Conservation (phyloP, 2,329 filamentous ascomycete species). For the Berkeleyomyces basicola region DNA sequence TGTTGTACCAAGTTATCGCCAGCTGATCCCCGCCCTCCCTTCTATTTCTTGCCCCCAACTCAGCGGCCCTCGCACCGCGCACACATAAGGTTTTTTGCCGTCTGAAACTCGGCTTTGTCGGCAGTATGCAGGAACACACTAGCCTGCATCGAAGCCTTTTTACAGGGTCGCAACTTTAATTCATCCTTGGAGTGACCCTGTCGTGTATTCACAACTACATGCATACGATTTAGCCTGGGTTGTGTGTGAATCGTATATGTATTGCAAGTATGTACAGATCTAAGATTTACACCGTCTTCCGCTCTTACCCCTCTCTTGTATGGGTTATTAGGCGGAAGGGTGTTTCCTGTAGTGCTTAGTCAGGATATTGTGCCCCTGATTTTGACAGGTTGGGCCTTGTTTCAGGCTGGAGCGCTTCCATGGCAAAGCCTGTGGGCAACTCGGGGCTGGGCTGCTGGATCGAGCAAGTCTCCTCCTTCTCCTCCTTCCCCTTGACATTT, state of each 20-base stretch:
- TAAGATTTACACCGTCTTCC: no score
- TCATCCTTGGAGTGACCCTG: background rate
- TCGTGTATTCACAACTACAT: no score
- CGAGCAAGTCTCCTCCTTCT: background rate
- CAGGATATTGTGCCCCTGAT: no score
- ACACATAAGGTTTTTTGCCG: background rate
- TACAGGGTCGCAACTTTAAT: background rate
- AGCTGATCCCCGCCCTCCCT: background rate
- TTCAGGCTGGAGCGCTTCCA: background rate
- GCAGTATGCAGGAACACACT: background rate
- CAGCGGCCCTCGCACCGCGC: no score
- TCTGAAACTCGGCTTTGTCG: background rate
- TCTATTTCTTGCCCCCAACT: background rate
- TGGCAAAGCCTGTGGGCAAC: background rate
- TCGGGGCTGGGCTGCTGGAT: background rate
- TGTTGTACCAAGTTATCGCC: no score
- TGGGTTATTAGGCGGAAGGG: no score
- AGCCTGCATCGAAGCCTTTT: background rate
- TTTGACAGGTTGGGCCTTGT: background rate
- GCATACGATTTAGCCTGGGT: background rate
- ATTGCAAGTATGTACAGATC: no score
- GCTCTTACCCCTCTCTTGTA: no score
- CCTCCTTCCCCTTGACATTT: background rate
- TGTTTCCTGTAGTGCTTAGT: no score
- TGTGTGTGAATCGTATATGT: no score